Conservation (phyloP, 495 filamentous ascomycete species). For the Friedmanniomyces simplex region DNA sequence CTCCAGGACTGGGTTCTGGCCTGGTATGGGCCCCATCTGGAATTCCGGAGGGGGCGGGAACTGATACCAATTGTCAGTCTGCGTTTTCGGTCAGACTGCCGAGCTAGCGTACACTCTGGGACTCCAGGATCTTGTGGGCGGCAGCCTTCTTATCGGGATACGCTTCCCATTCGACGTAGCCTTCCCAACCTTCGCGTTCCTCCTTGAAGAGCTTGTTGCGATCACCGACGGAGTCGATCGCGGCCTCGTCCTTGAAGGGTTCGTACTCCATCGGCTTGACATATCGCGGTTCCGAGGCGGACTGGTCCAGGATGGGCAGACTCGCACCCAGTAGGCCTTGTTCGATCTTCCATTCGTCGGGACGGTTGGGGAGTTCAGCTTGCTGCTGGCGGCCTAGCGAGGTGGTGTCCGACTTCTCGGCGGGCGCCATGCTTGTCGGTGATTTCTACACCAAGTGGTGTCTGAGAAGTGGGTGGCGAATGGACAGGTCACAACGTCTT, state of each 20-base stretch:
- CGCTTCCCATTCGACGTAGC: conserved; percentile 59
- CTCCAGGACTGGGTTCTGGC: conserved; percentile 51
- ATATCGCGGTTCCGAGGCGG: conserved; percentile 23
- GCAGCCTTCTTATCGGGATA: conserved; percentile 54
- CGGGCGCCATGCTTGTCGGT: neutral
- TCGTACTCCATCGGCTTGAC: conserved; percentile 20
- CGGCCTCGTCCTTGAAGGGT: conserved; percentile 31
- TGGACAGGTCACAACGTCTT: too few relatives aligned
- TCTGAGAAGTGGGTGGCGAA: too few relatives aligned
- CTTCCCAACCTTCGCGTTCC: conserved; percentile 10
- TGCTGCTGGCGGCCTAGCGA: neutral
- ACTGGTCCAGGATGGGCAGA: conserved; percentile 41
- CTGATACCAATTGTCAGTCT: neutral
- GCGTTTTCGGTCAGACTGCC: neutral
- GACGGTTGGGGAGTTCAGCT: conserved; percentile 27
- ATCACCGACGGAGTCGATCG: conserved; percentile 30
- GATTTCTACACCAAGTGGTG: too few relatives aligned
- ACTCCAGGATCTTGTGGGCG: conserved; percentile 43
- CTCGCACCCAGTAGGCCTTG: conserved; percentile 40
- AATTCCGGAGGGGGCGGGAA: conserved; percentile 43
- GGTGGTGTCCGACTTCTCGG: neutral
- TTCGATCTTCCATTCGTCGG: conserved; percentile 46
- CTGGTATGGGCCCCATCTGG: conserved; percentile 47
- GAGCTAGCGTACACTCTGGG: conserved; percentile 34
- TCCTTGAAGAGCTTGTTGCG: conserved; percentile 29